These are phyloP conservation scores for Stylosanthes scabra DNA, from an alignment of 331 rosid genomes.

Conservation along the genomic window DNA sequence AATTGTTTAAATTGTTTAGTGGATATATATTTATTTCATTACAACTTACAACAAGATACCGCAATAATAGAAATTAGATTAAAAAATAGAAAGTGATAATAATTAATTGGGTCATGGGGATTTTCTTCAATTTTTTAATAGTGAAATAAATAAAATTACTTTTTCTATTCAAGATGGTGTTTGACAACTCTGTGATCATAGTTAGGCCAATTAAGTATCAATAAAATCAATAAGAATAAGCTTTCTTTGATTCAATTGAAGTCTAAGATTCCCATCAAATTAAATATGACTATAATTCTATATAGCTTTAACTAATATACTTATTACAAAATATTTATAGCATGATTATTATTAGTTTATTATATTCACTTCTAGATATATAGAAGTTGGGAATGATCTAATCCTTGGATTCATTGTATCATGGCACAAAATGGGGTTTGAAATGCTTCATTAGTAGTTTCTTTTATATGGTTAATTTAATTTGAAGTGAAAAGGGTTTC, in stretches of 20 bases:
- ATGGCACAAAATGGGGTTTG: neutral
- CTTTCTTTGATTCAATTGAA: too few species aligned
- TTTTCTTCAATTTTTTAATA: slow-evolving; percentile 4
- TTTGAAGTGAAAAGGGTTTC: neutral
- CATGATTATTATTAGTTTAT: neutral
- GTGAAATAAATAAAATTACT: neutral
- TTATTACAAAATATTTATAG: neutral
- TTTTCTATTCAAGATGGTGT: neutral
- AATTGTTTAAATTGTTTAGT: neutral
- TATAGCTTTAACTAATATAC: too few species aligned
- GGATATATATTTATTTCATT: neutral
- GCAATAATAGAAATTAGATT: neutral
- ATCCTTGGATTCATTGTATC: neutral
- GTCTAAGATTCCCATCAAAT: too few species aligned
- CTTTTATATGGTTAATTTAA: too few species aligned
- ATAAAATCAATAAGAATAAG: neutral
- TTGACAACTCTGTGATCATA: slow-evolving; percentile 11
- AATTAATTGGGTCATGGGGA: neutral
- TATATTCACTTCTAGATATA: too few species aligned
- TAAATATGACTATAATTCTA: too few species aligned
- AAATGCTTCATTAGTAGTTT: neutral
- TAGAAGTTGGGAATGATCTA: neutral
- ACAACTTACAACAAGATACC: neutral
- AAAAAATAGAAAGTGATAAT: neutral
- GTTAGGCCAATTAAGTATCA: neutral